Evolutionary conservation across 148 eudicot species (phyloP).

Genomic region (Silene uniflora): DNA sequence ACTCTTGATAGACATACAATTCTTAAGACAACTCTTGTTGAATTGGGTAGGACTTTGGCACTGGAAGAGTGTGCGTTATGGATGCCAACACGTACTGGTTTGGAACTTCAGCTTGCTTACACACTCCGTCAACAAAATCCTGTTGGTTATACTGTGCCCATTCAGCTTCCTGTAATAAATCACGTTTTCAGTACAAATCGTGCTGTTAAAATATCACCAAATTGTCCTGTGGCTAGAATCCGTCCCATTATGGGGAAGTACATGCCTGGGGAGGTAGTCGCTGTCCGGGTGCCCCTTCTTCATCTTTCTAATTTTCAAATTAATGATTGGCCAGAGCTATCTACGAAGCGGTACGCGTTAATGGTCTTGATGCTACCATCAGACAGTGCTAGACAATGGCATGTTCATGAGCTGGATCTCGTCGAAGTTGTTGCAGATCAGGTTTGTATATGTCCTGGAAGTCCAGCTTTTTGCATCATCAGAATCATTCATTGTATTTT

Average conservation of each 20-base stretch:
- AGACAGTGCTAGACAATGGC: conserved; percentile 94
- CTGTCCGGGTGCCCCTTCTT: conserved; percentile 92
- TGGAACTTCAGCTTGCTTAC: conserved; percentile 85
- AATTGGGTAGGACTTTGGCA: conserved; percentile 87
- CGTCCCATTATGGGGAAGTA: conserved; percentile 61
- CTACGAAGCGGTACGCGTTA: conserved; percentile 88
- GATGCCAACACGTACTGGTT: conserved; percentile 91
- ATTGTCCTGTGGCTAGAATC: conserved; percentile 77
- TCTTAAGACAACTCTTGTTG: conserved; percentile 83
- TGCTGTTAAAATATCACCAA: conserved; percentile 79
- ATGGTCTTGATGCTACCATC: conserved; percentile 97
- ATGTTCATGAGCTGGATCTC: conserved; percentile 87
- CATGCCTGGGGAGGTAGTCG: conserved; percentile 92
- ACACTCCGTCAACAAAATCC: conserved; percentile 90
- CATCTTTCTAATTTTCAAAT: conserved; percentile 82
- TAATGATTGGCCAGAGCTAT: conserved; percentile 92
- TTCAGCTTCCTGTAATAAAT: conserved; percentile 75
- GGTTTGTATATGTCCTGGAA: conserved; percentile 34
- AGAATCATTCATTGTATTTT: not conserved
- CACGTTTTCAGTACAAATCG: conserved; percentile 70
- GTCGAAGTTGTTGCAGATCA: conserved; percentile 99
- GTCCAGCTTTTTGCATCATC: not conserved
- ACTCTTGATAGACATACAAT: conserved; percentile 94
- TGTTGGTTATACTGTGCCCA: conserved; percentile 82
- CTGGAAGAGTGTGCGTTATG: conserved; percentile 94